Base-by-base conservation (phyloP, 345 rosid genomes). In the Tarenaya hassleriana region DNA sequence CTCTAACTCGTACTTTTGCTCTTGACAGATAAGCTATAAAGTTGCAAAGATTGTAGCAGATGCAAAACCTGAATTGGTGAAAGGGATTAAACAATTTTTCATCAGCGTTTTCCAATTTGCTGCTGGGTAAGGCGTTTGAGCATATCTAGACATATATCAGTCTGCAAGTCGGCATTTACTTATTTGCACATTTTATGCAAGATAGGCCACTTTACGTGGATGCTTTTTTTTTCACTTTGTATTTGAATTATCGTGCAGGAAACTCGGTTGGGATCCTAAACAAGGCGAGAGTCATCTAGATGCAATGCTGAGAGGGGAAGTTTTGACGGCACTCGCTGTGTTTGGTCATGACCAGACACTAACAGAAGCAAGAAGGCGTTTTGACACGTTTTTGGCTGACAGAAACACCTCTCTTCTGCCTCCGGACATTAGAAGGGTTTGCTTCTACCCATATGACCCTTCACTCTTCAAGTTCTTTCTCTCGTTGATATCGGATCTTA, bases 271-370 rank as follows among this genome's bases (percentile, higher is more conserved):
- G 96, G 98, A 84, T 10, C 71, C 88, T 58, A 92, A 81, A 66
- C 61, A 68, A 64, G 95, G 94, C 12, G 98, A 92, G 76, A 79
- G 88, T 48, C 98, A 84, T 75, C 80, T 83, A 44, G 88, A 92
- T 66, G 72, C 94, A 29, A 79, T 88, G 96, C 73, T 88, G 74
- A 84, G 98, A 74, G 98, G 95, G 63, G 94, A 92, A 76, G 50
- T 92, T 56, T 64, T 85, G 71, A 71, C 84, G 60, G 96, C 88
- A 41, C 87, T 92, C 57, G 88, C 88, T 51, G 56, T 44, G 34
- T 70, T 73, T 60, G 94, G 98, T 24, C 80, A 85, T 73, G 88
- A 74, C 12, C 72, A 60, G 70, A 85, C 95, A 19, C 67, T 75
- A 42, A 64, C 67, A 34, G 94, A 92, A 81, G 96, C 79, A 39